phyloP scores from a whole-genome alignment of 2,329 filamentous ascomycete species.

The Penicillium sp. region DNA sequence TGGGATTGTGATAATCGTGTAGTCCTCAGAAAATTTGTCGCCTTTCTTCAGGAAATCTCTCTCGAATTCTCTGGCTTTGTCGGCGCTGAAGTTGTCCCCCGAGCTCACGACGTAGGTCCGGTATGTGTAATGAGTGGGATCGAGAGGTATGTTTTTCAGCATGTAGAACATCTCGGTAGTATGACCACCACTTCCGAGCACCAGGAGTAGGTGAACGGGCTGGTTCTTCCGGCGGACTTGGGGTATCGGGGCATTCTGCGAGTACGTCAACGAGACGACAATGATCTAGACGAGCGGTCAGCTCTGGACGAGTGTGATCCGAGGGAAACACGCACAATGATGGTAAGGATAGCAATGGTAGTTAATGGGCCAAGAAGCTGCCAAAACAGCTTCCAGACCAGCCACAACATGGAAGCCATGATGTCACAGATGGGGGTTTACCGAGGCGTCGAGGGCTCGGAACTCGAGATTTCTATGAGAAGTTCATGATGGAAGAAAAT shows the following conservation, averaged over 20 bases:
- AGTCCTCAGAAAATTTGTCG: conserved; percentile 27
- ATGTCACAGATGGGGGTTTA: conserved; percentile 12
- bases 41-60: conserved; percentile 13
- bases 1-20: conserved; percentile 63
- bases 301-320: background rate
- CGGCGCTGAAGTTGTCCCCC: conserved; percentile 67
- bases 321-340: conserved; percentile 9
- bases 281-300: conserved; percentile 23
- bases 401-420: conserved; percentile 12
- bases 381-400: conserved; percentile 5
- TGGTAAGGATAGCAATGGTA: conserved; percentile 5
- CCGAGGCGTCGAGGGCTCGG: background rate
- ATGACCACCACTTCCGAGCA: conserved; percentile 90
- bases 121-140: conserved; percentile 50
- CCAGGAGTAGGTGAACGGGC: conserved; percentile 63
- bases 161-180: conserved; percentile 91
- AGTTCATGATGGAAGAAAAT: background rate
- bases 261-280: conserved; percentile 23
- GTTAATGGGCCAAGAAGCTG: conserved; percentile 7
- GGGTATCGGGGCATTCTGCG: conserved; percentile 28
- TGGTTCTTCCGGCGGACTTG: conserved; percentile 26
- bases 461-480: background rate
- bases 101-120: conserved; percentile 77
- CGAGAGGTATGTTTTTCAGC: conserved; percentile 56
- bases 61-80: conserved; percentile 62